Percentiles rank a stretch among this genome's conserved stretches.
phyloP scores from a whole-genome alignment of 768 basidiomycete species.

The Infundibulicybe gibba region DNA sequence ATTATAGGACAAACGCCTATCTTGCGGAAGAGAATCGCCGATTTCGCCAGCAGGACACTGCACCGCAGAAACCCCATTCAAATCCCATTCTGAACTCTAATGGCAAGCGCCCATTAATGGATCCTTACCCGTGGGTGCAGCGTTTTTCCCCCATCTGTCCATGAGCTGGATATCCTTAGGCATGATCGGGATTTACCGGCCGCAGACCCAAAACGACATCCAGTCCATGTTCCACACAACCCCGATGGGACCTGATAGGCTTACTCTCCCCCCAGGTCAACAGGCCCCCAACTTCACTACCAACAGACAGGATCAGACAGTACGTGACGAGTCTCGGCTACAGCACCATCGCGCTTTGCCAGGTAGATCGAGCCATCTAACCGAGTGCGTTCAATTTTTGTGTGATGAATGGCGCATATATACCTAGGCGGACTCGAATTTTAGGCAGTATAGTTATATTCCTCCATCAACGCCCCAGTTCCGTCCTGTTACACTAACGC shows the following conservation, averaged over 20 bases:
- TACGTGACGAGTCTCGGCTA: conserved; percentile 6
- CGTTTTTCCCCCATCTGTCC: background rate
- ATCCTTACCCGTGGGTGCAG: conserved; percentile 36
- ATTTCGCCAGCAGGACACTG: conserved; percentile 16
- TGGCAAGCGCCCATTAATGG: conserved; percentile 61
- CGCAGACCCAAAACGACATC: conserved; percentile 36
- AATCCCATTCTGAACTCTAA: conserved; percentile 42
- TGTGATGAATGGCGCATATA: conserved; percentile 21
- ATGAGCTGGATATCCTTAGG: conserved; percentile 10
- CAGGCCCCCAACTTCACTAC: conserved; percentile 41
- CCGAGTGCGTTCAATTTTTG: conserved; percentile 22
- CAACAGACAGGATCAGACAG: conserved; percentile 15
- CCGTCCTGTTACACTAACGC: conserved; percentile 33
- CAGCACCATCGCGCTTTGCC: conserved; percentile 9
- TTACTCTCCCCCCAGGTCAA: conserved; percentile 66
- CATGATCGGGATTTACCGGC: conserved; percentile 15
- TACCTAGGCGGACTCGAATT: conserved; percentile 6
- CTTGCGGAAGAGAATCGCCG: conserved; percentile 30
- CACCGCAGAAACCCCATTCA: conserved; percentile 23
- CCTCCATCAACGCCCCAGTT: conserved; percentile 41
- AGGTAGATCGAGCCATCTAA: conserved; percentile 1
- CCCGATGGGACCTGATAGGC: conserved; percentile 56
- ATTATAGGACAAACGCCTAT: conserved; percentile 46
- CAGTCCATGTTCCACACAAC: conserved; percentile 59
- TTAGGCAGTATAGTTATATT: conserved; percentile 67